phyloP scores from a whole-genome alignment of 2,329 filamentous ascomycete species.

The Juglanconis juglandina region DNA sequence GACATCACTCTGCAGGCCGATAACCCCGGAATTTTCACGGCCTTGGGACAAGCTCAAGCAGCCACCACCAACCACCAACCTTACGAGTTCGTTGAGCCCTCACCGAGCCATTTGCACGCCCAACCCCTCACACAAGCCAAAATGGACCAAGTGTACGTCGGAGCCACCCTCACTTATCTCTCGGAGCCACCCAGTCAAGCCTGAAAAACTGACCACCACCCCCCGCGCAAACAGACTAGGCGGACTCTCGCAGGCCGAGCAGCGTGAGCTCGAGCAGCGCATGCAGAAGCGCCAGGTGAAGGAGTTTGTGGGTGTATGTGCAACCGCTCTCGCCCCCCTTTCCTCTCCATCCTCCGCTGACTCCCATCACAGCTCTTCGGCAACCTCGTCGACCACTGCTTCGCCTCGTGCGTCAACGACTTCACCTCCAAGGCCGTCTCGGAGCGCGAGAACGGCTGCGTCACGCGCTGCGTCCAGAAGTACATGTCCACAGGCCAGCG shows the following conservation, averaged over 20 bases:
- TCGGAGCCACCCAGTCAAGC: not conserved
- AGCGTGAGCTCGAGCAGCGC: constrained; percentile 87
- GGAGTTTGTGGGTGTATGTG: constrained; percentile 92
- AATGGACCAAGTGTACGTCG: constrained; percentile 17
- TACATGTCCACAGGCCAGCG: constrained; percentile 89
- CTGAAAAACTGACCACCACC: constrained; percentile 3
- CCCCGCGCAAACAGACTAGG: constrained; percentile 13
- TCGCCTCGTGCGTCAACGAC: constrained; percentile 95
- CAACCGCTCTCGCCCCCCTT: not conserved
- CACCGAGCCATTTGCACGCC: not conserved
- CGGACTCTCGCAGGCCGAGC: constrained; percentile 70
- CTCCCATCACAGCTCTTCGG: constrained; percentile 47
- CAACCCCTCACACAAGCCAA: not conserved
- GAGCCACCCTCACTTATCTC: not conserved
- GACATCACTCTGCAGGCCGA: constrained; percentile 6
- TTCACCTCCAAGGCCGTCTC: constrained; percentile 96
- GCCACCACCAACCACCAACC: not conserved
- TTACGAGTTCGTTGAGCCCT: not conserved
- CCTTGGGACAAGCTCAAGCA: not conserved
- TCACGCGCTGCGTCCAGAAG: constrained; percentile 94
- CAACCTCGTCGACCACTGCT: constrained; percentile 81
- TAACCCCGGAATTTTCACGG: constrained; percentile 9
- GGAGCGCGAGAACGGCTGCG: constrained; percentile 83
- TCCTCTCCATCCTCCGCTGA: not conserved
- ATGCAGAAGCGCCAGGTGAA: constrained; percentile 99